These are phyloP conservation scores for Pyrenula massariospora DNA, from an alignment of 495 filamentous ascomycete genomes.

Conservation along the genomic window DNA sequence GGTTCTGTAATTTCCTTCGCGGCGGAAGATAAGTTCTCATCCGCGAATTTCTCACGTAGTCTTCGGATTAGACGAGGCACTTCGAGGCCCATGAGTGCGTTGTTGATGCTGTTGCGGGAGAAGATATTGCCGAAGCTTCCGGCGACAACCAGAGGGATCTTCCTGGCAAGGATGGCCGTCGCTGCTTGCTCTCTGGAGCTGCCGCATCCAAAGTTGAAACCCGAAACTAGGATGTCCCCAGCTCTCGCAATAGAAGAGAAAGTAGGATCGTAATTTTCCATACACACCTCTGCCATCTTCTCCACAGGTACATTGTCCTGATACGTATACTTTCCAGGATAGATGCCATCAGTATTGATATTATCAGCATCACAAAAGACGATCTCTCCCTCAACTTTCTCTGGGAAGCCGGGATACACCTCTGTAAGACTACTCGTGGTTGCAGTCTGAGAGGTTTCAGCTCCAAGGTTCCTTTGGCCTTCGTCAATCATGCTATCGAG, in stretches of 20 bases:
- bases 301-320: constrained; percentile 55
- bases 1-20: constrained; percentile 21
- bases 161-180: constrained; percentile 62
- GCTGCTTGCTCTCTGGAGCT: constrained; percentile 66
- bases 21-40: constrained; percentile 2
- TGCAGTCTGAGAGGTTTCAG: background rate
- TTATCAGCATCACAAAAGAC: constrained; percentile 36
- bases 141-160: constrained; percentile 61
- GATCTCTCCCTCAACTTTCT: constrained; percentile 37
- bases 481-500: constrained; percentile 50
- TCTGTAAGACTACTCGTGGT: constrained; percentile 21
- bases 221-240: constrained; percentile 60
- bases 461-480: constrained; percentile 21
- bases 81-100: constrained; percentile 64
- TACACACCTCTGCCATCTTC: constrained; percentile 65
- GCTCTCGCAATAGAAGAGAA: constrained; percentile 40
- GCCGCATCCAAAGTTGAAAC: constrained; percentile 73
- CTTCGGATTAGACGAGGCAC: constrained; percentile 52
- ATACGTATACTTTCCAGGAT: constrained; percentile 73
- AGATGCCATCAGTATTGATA: constrained; percentile 43
- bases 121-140: constrained; percentile 77
- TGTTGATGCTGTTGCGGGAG: constrained; percentile 67
- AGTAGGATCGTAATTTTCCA: constrained; percentile 64
- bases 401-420: constrained; percentile 39
- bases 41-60: constrained; percentile 36